phyloP scores from a whole-genome alignment of 306 rosid genomes.

The Luffa acutangula region DNA sequence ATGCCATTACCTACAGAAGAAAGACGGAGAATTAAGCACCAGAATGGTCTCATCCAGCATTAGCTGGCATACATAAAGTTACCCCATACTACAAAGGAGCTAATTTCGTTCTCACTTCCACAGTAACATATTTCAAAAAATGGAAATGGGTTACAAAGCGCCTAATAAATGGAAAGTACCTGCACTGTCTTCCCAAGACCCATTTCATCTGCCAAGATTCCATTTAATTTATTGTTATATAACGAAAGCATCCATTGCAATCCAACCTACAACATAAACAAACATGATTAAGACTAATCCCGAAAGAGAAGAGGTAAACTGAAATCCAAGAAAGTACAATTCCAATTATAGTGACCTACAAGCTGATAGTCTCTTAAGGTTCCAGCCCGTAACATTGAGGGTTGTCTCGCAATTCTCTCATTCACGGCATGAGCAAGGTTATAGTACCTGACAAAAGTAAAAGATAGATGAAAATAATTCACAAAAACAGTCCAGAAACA shows the following conservation, averaged over 20 bases:
- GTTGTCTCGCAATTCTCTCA: slow-evolving; percentile 78
- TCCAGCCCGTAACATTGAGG: slow-evolving; percentile 90
- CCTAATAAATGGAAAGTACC: slow-evolving; percentile 35
- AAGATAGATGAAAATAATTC: slow-evolving; percentile 3
- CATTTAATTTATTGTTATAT: slow-evolving; percentile 95
- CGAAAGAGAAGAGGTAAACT: background rate
- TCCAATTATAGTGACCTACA: slow-evolving; percentile 42
- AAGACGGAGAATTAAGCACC: background rate
- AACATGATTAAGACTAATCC: background rate
- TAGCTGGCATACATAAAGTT: background rate
- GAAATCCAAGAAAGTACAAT: slow-evolving; percentile 10
- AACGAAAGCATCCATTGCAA: slow-evolving; percentile 99
- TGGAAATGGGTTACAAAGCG: background rate
- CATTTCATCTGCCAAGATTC: slow-evolving; percentile 98
- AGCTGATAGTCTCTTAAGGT: slow-evolving; percentile 96
- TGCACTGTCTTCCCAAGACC: slow-evolving; percentile 99
- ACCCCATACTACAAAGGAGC: background rate
- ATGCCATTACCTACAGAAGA: slow-evolving; percentile 80
- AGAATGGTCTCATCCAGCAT: background rate
- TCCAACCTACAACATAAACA: slow-evolving; percentile 61
- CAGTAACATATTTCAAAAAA: background rate
- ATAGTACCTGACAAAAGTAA: slow-evolving; percentile 62
- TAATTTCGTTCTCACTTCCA: background rate
- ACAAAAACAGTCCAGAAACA: background rate
- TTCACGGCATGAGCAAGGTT: slow-evolving; percentile 94